phyloP scores from a whole-genome alignment of 2,329 filamentous ascomycete genomes.

The Fusarium sterilihyphosum region DNA sequence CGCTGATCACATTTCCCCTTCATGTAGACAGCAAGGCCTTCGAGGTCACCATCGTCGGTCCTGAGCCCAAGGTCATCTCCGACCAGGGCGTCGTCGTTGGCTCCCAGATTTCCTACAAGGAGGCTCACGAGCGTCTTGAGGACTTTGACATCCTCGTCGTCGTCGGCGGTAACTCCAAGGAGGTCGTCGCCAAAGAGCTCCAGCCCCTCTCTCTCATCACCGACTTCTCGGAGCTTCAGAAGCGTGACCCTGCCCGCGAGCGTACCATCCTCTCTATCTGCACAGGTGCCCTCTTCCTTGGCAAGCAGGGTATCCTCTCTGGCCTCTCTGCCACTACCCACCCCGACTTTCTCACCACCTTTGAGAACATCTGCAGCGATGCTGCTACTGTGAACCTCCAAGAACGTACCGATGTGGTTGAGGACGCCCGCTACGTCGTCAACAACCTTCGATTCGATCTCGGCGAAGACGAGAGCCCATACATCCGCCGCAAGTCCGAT shows the following conservation, averaged over 20 bases:
- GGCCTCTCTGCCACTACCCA: slow-evolving; percentile 86
- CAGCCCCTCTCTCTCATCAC: slow-evolving; percentile 78
- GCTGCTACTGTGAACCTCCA: slow-evolving; percentile 74
- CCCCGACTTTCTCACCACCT: slow-evolving; percentile 79
- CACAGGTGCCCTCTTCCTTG: slow-evolving; percentile 82
- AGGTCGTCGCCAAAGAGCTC: slow-evolving; percentile 72
- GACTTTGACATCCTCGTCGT: slow-evolving; percentile 85
- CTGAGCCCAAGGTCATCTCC: slow-evolving; percentile 65
- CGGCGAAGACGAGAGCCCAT: slow-evolving; percentile 83
- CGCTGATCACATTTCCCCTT: slow-evolving; percentile 36
- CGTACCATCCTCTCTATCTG: slow-evolving; percentile 84
- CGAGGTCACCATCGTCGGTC: slow-evolving; percentile 64
- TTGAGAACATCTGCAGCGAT: slow-evolving; percentile 84
- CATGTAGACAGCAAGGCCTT: slow-evolving; percentile 65
- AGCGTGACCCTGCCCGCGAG: slow-evolving; percentile 81
- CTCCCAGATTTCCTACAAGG: slow-evolving; percentile 80
- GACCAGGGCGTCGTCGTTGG: slow-evolving; percentile 74
- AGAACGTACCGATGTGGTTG: slow-evolving; percentile 84
- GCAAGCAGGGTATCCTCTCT: slow-evolving; percentile 78
- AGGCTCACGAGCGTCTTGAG: slow-evolving; percentile 76
- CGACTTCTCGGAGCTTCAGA: slow-evolving; percentile 81
- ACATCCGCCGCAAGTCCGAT: slow-evolving; percentile 80
- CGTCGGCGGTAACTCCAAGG: slow-evolving; percentile 74
- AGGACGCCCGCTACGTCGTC: slow-evolving; percentile 84
- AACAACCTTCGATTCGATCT: slow-evolving; percentile 92